These are phyloP conservation scores for Xylariaceae sp. DNA, from an alignment of 2,329 filamentous ascomycete species.

Conservation along the genomic window DNA sequence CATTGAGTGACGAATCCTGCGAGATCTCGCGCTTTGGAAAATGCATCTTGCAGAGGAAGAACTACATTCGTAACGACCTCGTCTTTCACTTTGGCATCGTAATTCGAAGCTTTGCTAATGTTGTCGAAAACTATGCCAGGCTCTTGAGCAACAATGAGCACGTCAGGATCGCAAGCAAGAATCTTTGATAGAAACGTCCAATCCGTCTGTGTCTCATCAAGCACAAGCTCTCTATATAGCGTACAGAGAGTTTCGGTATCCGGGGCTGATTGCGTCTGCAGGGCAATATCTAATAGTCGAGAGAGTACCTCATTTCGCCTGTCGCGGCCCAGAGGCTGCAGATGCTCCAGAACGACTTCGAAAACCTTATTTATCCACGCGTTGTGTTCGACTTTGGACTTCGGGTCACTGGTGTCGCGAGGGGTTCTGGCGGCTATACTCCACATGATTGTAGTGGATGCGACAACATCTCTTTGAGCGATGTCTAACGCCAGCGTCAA, in stretches of 20 bases:
- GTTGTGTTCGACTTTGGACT: slow-evolving; percentile 28
- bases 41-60: slow-evolving; percentile 38
- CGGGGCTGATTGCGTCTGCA: slow-evolving; percentile 32
- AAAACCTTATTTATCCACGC: slow-evolving; percentile 29
- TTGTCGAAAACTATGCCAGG: slow-evolving; percentile 29
- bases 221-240: slow-evolving; percentile 29
- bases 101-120: slow-evolving; percentile 26
- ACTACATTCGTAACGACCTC: slow-evolving; percentile 32
- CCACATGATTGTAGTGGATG: slow-evolving; percentile 41
- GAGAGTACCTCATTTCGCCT: slow-evolving; percentile 26
- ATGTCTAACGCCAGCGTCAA: slow-evolving; percentile 39
- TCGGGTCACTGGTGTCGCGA: slow-evolving; percentile 26
- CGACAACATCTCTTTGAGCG: slow-evolving; percentile 32
- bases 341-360: slow-evolving; percentile 19
- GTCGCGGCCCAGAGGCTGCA: slow-evolving; percentile 15
- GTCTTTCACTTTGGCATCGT: slow-evolving; percentile 22
- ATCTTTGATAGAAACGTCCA: slow-evolving; percentile 39
- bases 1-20: slow-evolving; percentile 36
- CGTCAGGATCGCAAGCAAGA: slow-evolving; percentile 40
- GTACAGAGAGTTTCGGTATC: slow-evolving; percentile 31
- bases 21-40: slow-evolving; percentile 36
- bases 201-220: slow-evolving; percentile 27
- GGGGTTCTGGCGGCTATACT: slow-evolving; percentile 26
- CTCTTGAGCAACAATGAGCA: slow-evolving; percentile 37
- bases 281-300: slow-evolving; percentile 33